Evolutionary conservation across 163 green algal genomes (phyloP), one percentile per base, ranked within the genome.

Genomic region (Chloromonas sp.): DNA sequence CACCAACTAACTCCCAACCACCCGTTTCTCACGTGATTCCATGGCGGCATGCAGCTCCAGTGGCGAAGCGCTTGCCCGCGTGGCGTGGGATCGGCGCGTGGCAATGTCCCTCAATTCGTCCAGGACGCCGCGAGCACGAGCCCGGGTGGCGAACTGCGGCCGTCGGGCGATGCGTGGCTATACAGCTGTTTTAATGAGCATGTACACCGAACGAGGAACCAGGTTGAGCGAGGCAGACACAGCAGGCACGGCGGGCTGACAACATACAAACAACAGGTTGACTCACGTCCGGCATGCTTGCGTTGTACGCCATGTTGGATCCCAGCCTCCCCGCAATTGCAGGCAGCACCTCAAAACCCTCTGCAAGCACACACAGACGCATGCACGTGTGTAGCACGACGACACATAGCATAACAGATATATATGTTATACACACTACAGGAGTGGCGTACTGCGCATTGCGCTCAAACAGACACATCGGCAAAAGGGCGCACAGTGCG

Each of bases 1-100:
- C 36, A 36, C 36, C 36, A 36, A 36, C 36, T 36, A 36, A 36
- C 36, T 36, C 36, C 36, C 36, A 36, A 36, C 36, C 36, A 36
- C 36, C 36, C 36, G 36, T 36, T 36, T 36, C 36, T 36, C 36
- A 36, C 36, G 36, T 36, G 36, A 36, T 36, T 36, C 36, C 36
- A 36, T 36, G 36, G 36, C 36, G 0, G 70, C 82, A 81, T 84
- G 82, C 82, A 84, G 82, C 82, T 84, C 82, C 57, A 84, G 82
- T 5, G 82, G 82, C 66, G 57, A 57, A 59, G 62, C 60, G 1
- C 70, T 84, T 70, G 82, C 82, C 70, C 60, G 74, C 70, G 80
- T 70, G 3, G 82, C 82, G 59, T 84, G 82, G 70, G 80, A 8
- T 5, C 82, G 82, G 36, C 71, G 71, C 60, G 36, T 8, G 3